Evolutionary conservation across 1,284 basidiomycete species (phyloP).

Genomic region (Ceratobasidium sp.): DNA sequence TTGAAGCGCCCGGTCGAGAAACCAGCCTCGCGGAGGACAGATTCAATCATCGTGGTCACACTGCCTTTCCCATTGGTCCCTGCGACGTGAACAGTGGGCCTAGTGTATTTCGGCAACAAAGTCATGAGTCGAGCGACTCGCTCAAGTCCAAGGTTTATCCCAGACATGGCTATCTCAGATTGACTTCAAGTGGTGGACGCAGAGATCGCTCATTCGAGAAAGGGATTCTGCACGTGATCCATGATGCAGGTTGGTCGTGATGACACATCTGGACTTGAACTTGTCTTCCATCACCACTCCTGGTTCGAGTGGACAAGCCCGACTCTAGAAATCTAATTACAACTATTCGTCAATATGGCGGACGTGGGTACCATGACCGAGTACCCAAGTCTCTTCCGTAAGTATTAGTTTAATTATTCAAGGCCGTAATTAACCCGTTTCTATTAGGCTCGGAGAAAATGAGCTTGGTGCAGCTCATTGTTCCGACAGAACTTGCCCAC

Average conservation of each 20-base stretch:
- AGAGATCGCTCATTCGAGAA: background rate
- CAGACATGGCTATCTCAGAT: slow-evolving; percentile 38
- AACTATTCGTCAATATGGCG: slow-evolving; percentile 25
- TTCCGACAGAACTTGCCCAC: slow-evolving; percentile 97
- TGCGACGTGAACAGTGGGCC: slow-evolving; percentile 90
- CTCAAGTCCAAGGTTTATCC: slow-evolving; percentile 78
- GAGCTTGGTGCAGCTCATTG: slow-evolving; percentile 98
- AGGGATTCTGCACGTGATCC: slow-evolving; percentile 19
- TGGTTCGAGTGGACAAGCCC: slow-evolving; percentile 6
- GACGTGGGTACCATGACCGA: slow-evolving; percentile 50
- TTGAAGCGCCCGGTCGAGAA: slow-evolving; percentile 85
- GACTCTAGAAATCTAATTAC: background rate
- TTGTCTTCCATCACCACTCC: slow-evolving; percentile 17
- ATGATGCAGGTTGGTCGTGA: background rate
- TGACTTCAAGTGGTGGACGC: background rate
- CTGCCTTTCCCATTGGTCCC: slow-evolving; percentile 99
- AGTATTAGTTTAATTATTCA: slow-evolving; percentile 46
- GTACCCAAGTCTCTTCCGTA: slow-evolving; percentile 86
- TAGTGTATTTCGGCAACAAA: slow-evolving; percentile 67
- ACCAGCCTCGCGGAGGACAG: slow-evolving; percentile 66
- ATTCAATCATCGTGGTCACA: slow-evolving; percentile 82
- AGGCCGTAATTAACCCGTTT: background rate
- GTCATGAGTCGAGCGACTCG: slow-evolving; percentile 68
- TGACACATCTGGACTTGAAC: background rate
- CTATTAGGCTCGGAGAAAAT: slow-evolving; percentile 87